These are phyloP conservation scores for Debaryomyces fabryi DNA, from an alignment of 1,139 yeast species.

Conservation along the genomic window DNA sequence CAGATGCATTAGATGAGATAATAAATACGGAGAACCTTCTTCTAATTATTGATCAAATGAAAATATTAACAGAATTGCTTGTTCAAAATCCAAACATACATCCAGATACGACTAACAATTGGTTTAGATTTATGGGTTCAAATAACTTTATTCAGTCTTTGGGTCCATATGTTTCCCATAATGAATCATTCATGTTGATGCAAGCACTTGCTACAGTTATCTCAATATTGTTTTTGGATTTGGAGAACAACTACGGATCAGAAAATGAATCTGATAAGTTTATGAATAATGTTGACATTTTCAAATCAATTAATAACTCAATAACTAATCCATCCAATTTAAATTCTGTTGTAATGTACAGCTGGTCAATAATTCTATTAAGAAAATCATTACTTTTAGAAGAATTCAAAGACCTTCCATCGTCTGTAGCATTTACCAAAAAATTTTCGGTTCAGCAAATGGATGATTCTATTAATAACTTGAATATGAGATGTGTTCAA, in stretches of 20 bases:
- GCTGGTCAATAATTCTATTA: constrained; percentile 72
- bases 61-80: constrained; percentile 46
- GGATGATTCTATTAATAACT: constrained; percentile 25
- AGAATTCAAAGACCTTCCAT: constrained; percentile 26
- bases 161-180: constrained; percentile 30
- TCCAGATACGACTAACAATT: constrained; percentile 37
- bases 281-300: constrained; percentile 43
- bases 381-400: constrained; percentile 54
- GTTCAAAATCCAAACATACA: constrained; percentile 36
- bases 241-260: constrained; percentile 48
- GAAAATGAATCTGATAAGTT: constrained; percentile 32
- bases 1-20: constrained; percentile 26
- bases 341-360: constrained; percentile 58
- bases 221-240: constrained; percentile 55
- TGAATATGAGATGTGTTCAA: constrained; percentile 49
- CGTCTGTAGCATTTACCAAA: constrained; percentile 12
- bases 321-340: constrained; percentile 29
- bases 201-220: constrained; percentile 52
- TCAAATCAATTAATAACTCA: constrained; percentile 43
- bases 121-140: constrained; percentile 59
- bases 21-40: constrained; percentile 38
- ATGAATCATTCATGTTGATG: constrained; percentile 43
- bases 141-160: constrained; percentile 40
- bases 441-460: constrained; percentile 19
- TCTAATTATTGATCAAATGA: constrained; percentile 43